Evolutionary conservation across 2,329 filamentous ascomycete species (phyloP), one percentile per base, ranked within the genome.

Genomic region (Ophiostoma novo-ulmi): DNA sequence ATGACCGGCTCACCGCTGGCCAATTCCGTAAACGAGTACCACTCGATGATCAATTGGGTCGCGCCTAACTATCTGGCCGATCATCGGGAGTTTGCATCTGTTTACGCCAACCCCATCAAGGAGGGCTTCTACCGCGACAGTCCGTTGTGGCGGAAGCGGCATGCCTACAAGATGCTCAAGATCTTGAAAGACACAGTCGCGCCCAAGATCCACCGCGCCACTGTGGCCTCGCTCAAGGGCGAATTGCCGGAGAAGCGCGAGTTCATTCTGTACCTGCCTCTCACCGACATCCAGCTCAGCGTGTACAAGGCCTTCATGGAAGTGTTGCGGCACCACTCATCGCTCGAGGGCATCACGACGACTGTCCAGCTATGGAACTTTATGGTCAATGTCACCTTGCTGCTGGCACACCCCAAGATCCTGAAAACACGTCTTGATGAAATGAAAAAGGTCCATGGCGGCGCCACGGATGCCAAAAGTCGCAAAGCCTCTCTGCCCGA

Each of bases 1-100:
- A 82, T 97, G 73, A 97, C 93, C 0, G 94, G 93, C 0, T 94
- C 93, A 0, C 94, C 94, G 0, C 82, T 97, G 69, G 89, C 91
- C 5, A 97, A 97, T 76, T 91, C 92, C 69, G 87, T 97, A 0
- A 82, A 85, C 38, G 94, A 97, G 75, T 97, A 97, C 76, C 93
- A 89, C 76, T 82, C 88, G n/a, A 92, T 97, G 87, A 90, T 97
- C 71, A 86, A 94, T 73, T 97, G 93, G 92, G 88, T 95, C 68
- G 89, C 92, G 1, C 91, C 91, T 0, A 87, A 87, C 35, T 97
- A 92, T 77, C 83, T 97, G 2, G 93, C 92, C 0, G 83, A 86
- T 3, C 79, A 84, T 11, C 75, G 79, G 0, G 89, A 94, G 75
- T 97, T 97, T 78, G 85, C 83, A 26, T 77, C 82, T 0, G 85